Evolutionary conservation across 2,329 filamentous ascomycete genomes (phyloP), one percentile per base, ranked within the genome.

Genomic region (Ramularia collo-cygni): DNA sequence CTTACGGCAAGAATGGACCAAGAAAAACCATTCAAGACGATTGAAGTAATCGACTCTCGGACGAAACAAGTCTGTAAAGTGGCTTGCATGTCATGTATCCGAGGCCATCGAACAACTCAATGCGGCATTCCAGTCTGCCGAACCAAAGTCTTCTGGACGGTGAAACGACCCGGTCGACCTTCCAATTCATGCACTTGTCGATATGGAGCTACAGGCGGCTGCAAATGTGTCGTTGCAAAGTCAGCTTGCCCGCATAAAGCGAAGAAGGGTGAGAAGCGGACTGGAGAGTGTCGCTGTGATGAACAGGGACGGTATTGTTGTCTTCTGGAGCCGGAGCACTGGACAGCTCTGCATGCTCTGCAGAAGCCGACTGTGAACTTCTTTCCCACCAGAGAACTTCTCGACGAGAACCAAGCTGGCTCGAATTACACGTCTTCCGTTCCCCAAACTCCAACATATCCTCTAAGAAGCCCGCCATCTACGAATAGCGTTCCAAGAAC

Each of bases 1-100:
- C 10, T 24, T 24, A 10, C 38, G 21, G 19, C 35, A 36, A 33
- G 9, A 8, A 53, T 52, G 51, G 55, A 59, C 26, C 46, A 49
- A 24, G 56, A 58, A 18, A 59, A 59, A 38, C 56, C 56, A 19
- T 59, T 60, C 56, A 59, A 59, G 50, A 58, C 56, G 40, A 59
- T 60, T 35, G 58, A 60, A 46, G 56, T 60, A 42, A 29, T 58
- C 42, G 58, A 60, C 38, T 47, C 48, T 17, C 48, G 50, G 30
- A 60, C 57, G 19, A 52, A 49, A 26, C 55, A 60, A 37, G 35
- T 48, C 24, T 59, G 57, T 48, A 61, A 61, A 42, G 50, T 61
- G 28, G 58, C 58, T 12, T 61, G 58, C 47, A 60, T 60, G 57
- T 58, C 56, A 19, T 61, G 58, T 43, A 61, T 61, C 37, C 56